Conservation (phyloP, 257 asterid species). For the Primulina eburnea region DNA sequence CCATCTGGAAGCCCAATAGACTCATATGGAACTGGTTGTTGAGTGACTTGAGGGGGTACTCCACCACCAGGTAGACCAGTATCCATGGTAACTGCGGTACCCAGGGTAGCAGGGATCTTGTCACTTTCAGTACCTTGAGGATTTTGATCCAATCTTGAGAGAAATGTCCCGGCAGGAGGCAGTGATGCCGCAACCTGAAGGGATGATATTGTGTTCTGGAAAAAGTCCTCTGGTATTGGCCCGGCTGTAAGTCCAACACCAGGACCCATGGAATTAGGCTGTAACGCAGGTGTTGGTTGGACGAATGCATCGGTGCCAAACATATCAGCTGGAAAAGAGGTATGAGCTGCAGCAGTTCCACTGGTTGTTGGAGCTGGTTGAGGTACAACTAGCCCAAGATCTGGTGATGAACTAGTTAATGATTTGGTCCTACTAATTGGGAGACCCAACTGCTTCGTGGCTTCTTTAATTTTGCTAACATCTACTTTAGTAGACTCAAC, state of each 20-base stretch:
- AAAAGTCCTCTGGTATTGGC: conserved; percentile 98
- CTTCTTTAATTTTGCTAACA: conserved; percentile 92
- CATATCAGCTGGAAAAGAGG: conserved; percentile 62
- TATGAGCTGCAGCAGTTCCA: conserved; percentile 45
- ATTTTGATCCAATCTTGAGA: conserved; percentile 68
- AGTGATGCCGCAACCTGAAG: conserved; percentile 79
- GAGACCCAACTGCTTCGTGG: conserved; percentile 81
- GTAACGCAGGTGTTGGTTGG: conserved; percentile 53
- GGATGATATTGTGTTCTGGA: conserved; percentile 90
- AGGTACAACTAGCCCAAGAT: conserved; percentile 60
- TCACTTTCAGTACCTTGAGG: conserved; percentile 48
- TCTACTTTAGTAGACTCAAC: conserved; percentile 81
- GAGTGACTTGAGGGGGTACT: conserved; percentile 69
- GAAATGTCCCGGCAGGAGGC: conserved; percentile 78
- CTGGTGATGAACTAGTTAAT: conserved; percentile 65
- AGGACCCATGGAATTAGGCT: conserved; percentile 42
- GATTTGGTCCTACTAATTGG: conserved; percentile 88
- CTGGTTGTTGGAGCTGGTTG: conserved; percentile 53
- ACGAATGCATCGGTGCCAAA: conserved; percentile 62
- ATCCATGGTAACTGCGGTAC: conserved; percentile 40
- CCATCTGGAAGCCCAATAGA: conserved; percentile 85
- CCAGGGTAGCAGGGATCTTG: conserved; percentile 50
- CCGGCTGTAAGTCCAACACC: conserved; percentile 69
- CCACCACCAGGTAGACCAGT: conserved; percentile 74
- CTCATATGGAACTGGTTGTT: conserved; percentile 52